Evolutionary conservation across 2,329 filamentous ascomycete species (phyloP), one percentile per base, ranked within the genome.

Genomic region (Phoma sp.): DNA sequence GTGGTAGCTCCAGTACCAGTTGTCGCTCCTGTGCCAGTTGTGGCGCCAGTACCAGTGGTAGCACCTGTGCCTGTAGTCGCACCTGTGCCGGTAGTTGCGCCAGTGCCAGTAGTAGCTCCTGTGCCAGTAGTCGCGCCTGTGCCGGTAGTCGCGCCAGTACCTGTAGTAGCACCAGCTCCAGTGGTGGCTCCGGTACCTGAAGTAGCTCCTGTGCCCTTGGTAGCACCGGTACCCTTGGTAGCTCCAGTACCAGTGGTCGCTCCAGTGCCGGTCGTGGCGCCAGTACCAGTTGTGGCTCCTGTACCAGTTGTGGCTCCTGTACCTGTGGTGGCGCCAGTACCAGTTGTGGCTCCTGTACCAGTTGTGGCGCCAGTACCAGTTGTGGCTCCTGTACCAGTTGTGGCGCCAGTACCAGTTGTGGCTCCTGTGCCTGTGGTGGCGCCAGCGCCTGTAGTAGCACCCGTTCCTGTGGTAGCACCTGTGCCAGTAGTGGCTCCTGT

Each of bases 41-140:
- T 29, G 9, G 39, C 39, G 2, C 39, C 39, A 18, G 39, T 32
- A n/a, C 39, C 39, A 4, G 39, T 46, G 14, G 47, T 51, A 35
- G 44, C 52, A 13, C 47, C 43, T 24, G 43, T 51, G 14, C 52
- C 55, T 24, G 53, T 29, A n/a, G 27, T 45, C 6, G 55, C 56
- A 8, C 52, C 55, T 24, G 55, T 42, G 11, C 51, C 57, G 4
- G 48, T 47, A 0, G 29, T 54, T 2, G 49, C 51, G 11, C 54
- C 49, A 24, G 54, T 52, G 42, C 59, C 47, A 30, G 49, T 52
- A 13, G 42, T 52, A 4, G 38, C 38, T n/a, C 52, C 47, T 10
- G 47, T 42, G 22, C 45, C 40, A 29, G 40, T 52, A 23, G 48
- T 36, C 2, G 33, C 40, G 25, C 44, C 44, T 3, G 43, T 38